Evolutionary conservation across 495 filamentous ascomycete genomes (phyloP).

Genomic region (Penicillium desertorum): DNA sequence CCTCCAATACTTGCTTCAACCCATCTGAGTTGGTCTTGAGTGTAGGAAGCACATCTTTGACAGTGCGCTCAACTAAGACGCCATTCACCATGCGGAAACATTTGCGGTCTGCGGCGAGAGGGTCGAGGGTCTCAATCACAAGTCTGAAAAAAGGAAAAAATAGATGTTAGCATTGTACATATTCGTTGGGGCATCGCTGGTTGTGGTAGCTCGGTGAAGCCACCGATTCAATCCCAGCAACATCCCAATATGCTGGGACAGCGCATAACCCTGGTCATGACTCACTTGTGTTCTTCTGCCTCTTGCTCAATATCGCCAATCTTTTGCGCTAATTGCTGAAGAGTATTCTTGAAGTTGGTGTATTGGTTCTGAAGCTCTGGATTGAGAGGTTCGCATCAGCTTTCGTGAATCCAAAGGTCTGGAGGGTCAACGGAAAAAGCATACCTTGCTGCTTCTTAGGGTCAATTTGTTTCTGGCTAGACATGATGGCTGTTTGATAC

Average conservation of each 20-base stretch:
- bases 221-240: background rate
- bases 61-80: constrained; percentile 89
- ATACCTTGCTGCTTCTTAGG: constrained; percentile 84
- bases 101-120: constrained; percentile 81
- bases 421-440: constrained; percentile 11
- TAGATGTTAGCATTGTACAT: constrained; percentile 17
- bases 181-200: background rate
- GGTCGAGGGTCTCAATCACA: constrained; percentile 89
- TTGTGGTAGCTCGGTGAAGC: background rate
- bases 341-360: constrained; percentile 89
- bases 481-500: constrained; percentile 35
- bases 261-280: constrained; percentile 5
- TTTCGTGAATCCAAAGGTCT: constrained; percentile 3
- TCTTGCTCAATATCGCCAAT: constrained; percentile 97
- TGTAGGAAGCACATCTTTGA: constrained; percentile 85
- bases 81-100: constrained; percentile 99
- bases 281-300: constrained; percentile 96
- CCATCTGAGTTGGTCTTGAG: constrained; percentile 94
- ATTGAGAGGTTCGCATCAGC: constrained; percentile 21
- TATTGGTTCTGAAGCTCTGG: constrained; percentile 93
- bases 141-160: constrained; percentile 62
- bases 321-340: constrained; percentile 91
- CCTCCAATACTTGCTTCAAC: constrained; percentile 92
- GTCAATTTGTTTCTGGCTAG: constrained; percentile 48
- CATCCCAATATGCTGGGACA: background rate